These are phyloP conservation scores for Ceriops decandra DNA, from an alignment of 345 rosid species.

Conservation along the genomic window DNA sequence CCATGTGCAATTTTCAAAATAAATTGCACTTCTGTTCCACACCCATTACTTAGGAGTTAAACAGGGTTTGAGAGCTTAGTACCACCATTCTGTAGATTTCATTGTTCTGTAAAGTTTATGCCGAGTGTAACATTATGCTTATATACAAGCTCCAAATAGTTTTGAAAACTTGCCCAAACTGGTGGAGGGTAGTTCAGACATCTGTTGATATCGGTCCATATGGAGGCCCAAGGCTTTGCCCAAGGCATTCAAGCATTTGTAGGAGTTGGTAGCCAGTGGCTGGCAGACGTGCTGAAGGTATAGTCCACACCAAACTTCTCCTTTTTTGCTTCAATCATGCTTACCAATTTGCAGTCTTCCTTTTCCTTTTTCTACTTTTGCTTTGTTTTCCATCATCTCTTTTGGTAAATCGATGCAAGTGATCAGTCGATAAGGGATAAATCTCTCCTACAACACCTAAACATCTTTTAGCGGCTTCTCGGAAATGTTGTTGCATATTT, in stretches of 20 bases:
- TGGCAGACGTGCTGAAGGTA: constrained; percentile 41
- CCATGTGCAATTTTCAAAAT: no score
- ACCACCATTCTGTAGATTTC: background rate
- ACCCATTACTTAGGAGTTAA: no score
- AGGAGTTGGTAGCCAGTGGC: constrained; percentile 91
- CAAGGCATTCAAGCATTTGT: constrained; percentile 90
- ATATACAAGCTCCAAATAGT: constrained; percentile 35
- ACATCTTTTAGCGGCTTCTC: no score
- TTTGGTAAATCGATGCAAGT: no score
- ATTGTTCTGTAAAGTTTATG: background rate
- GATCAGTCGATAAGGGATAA: no score
- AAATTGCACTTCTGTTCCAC: background rate
- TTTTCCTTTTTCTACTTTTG: no score
- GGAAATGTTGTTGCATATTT: no score
- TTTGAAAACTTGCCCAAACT: constrained; percentile 74
- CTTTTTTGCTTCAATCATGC: no score
- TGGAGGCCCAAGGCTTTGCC: constrained; percentile 69
- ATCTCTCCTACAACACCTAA: no score
- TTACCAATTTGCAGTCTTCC: no score
- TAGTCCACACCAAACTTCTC: no score
- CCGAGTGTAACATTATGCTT: background rate
- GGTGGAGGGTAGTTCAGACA: constrained; percentile 82
- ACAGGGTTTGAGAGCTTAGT: background rate
- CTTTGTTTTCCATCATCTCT: no score
- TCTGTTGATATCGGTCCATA: constrained; percentile 87